Conservation (phyloP, 2,329 filamentous ascomycete genomes). For the Stagonosporopsis tanaceti region DNA sequence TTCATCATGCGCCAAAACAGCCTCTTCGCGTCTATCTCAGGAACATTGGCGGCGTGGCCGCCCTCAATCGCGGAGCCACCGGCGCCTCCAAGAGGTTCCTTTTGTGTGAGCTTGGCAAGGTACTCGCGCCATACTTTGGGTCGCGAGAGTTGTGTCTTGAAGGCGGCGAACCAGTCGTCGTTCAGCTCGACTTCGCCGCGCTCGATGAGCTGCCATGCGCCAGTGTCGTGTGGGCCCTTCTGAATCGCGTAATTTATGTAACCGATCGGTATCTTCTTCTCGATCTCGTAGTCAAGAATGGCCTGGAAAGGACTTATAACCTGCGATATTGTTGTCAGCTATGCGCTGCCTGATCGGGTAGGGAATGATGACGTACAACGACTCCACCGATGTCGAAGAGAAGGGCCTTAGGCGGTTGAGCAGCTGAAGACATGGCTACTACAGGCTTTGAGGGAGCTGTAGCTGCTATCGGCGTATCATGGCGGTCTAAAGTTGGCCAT, state of each 20-base stretch:
- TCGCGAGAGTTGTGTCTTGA: slow-evolving; percentile 76
- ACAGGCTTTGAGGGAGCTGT: neutral
- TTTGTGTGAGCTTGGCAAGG: slow-evolving; percentile 43
- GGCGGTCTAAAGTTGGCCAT: slow-evolving; percentile 27
- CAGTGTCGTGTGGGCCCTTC: slow-evolving; percentile 72
- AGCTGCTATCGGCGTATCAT: slow-evolving; percentile 22
- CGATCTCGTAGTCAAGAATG: slow-evolving; percentile 87
- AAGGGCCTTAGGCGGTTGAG: slow-evolving; percentile 39
- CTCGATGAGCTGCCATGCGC: slow-evolving; percentile 89
- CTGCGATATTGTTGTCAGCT: slow-evolving; percentile 55
- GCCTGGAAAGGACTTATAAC: slow-evolving; percentile 91
- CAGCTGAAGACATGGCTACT: slow-evolving; percentile 18
- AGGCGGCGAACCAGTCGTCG: slow-evolving; percentile 75
- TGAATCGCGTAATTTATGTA: slow-evolving; percentile 94
- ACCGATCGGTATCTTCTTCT: slow-evolving; percentile 78
- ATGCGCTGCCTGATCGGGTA: neutral
- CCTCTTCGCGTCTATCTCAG: slow-evolving; percentile 76
- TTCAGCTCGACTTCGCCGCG: slow-evolving; percentile 82
- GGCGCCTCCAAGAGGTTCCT: slow-evolving; percentile 26
- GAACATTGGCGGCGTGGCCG: slow-evolving; percentile 65
- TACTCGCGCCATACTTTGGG: slow-evolving; percentile 73
- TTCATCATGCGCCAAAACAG: slow-evolving; percentile 96
- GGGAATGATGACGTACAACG: slow-evolving; percentile 72
- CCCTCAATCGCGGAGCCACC: slow-evolving; percentile 43
- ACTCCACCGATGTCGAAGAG: slow-evolving; percentile 97